Conservation (phyloP, 2,329 filamentous ascomycete species). For the Rutstroemia sp. region DNA sequence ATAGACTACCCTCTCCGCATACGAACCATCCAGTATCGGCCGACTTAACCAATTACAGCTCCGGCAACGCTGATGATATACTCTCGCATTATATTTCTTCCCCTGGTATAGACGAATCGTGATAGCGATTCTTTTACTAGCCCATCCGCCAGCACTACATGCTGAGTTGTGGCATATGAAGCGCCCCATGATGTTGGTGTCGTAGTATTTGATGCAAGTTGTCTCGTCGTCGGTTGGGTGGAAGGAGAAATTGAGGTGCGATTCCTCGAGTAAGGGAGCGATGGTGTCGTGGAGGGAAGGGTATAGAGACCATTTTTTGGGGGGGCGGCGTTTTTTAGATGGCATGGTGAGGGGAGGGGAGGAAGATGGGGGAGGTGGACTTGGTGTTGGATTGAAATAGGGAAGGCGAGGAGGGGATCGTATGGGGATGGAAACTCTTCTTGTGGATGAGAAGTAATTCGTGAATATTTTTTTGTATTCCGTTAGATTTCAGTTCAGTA, state of each 20-base stretch:
- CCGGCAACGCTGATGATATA: constrained; percentile 37
- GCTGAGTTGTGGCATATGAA: constrained; percentile 32
- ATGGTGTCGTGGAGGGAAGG: constrained; percentile 29
- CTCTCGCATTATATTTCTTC: constrained; percentile 35
- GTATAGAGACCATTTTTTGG: constrained; percentile 20
- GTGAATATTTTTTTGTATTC: too few relatives aligned
- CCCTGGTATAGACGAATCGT: constrained; percentile 35
- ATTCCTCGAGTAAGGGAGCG: constrained; percentile 24
- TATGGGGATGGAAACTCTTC: too few relatives aligned
- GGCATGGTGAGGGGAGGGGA: too few relatives aligned
- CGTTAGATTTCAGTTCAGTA: too few relatives aligned
- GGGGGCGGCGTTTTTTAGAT: too few relatives aligned
- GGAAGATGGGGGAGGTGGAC: too few relatives aligned
- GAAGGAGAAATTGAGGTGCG: constrained; percentile 30
- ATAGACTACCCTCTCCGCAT: constrained; percentile 37
- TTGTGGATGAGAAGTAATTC: too few relatives aligned
- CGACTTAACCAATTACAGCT: constrained; percentile 30
- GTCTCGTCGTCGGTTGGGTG: constrained; percentile 25
- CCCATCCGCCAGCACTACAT: constrained; percentile 31
- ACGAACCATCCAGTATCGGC: constrained; percentile 32
- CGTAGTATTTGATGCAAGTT: constrained; percentile 24
- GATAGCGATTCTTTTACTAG: constrained; percentile 35
- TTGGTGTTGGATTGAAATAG: too few relatives aligned
- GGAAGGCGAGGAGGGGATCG: too few relatives aligned
- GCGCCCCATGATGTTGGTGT: constrained; percentile 37